Percentiles rank a stretch among this genome's conserved stretches.
Evolutionary conservation across 2,329 filamentous ascomycete genomes (phyloP).

Genomic region (Cytospora leucostoma): DNA sequence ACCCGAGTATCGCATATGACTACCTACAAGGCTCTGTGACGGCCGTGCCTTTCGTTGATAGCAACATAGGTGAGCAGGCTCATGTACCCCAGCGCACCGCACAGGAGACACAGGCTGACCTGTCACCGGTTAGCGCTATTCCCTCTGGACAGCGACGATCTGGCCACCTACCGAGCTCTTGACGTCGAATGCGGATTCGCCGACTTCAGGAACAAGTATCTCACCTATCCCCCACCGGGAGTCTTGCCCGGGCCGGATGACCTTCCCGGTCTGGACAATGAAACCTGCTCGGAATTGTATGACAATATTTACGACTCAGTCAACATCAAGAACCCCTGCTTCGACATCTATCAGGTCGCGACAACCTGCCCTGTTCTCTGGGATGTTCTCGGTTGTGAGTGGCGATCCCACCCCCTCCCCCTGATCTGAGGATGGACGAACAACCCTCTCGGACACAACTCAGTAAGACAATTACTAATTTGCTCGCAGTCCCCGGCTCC

Average conservation of each 20-base stretch:
- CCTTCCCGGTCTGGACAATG: slow-evolving; percentile 41
- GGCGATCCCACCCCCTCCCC: too few relatives aligned
- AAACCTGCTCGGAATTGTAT: slow-evolving; percentile 60
- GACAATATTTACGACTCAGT: slow-evolving; percentile 57
- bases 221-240: slow-evolving; percentile 68
- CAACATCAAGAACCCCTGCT: slow-evolving; percentile 70
- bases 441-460: neutral
- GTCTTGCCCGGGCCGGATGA: slow-evolving; percentile 50
- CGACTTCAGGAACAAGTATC: slow-evolving; percentile 59
- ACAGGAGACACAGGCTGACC: neutral
- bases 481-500: slow-evolving; percentile 57
- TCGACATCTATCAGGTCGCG: slow-evolving; percentile 73
- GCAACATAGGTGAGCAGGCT: slow-evolving; percentile 38
- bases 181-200: slow-evolving; percentile 63
- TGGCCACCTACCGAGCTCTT: slow-evolving; percentile 51
- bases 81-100: neutral
- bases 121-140: slow-evolving; percentile 47
- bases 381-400: slow-evolving; percentile 62
- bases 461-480: neutral
- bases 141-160: slow-evolving; percentile 62
- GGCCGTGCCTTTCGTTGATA: slow-evolving; percentile 60
- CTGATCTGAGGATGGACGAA: neutral
- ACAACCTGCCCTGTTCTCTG: slow-evolving; percentile 70
- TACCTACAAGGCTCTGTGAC: slow-evolving; percentile 48
- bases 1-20: slow-evolving; percentile 63